Percentiles rank a stretch among this genome's conserved stretches.
Conservation (phyloP, 1,284 basidiomycete species). For the Marasmius tenuissimus region DNA sequence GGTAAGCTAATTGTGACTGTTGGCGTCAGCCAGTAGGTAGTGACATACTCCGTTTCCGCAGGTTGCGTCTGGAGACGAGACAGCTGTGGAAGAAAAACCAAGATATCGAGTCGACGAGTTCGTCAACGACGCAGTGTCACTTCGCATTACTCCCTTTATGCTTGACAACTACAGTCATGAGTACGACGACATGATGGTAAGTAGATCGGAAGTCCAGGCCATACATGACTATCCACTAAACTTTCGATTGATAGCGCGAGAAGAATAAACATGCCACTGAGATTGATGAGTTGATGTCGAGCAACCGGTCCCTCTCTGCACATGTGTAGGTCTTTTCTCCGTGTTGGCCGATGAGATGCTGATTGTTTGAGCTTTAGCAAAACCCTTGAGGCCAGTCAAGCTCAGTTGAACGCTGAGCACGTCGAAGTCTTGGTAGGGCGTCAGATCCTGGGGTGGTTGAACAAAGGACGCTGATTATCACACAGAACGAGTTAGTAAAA, state of each 20-base stretch:
- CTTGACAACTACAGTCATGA: slow-evolving; percentile 86
- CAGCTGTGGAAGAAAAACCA: slow-evolving; percentile 23
- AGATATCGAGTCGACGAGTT: slow-evolving; percentile 78
- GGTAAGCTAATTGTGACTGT: slow-evolving; percentile 31
- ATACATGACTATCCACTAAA: neutral
- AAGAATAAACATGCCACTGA: slow-evolving; percentile 74
- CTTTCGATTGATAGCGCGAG: slow-evolving; percentile 51
- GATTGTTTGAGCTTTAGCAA: slow-evolving; percentile 49
- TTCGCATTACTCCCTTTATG: slow-evolving; percentile 90
- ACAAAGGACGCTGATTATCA: neutral
- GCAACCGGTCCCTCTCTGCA: slow-evolving; percentile 72
- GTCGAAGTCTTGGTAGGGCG: slow-evolving; percentile 66
- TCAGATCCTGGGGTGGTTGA: neutral
- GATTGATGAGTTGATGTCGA: slow-evolving; percentile 77
- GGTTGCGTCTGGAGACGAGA: slow-evolving; percentile 29
- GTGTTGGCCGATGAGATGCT: neutral
- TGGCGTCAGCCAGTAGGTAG: neutral
- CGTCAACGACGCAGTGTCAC: slow-evolving; percentile 79
- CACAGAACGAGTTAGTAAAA: slow-evolving; percentile 86
- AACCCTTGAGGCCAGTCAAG: slow-evolving; percentile 72
- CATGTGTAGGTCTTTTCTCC: slow-evolving; percentile 68
- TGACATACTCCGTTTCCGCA: slow-evolving; percentile 16
- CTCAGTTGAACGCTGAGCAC: slow-evolving; percentile 80
- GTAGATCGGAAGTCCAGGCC: slow-evolving; percentile 8
- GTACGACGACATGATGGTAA: slow-evolving; percentile 69